Evolutionary conservation across 2,329 filamentous ascomycete species (phyloP), one percentile per base, ranked within the genome.

Genomic region (Botrytis sinoallii): DNA sequence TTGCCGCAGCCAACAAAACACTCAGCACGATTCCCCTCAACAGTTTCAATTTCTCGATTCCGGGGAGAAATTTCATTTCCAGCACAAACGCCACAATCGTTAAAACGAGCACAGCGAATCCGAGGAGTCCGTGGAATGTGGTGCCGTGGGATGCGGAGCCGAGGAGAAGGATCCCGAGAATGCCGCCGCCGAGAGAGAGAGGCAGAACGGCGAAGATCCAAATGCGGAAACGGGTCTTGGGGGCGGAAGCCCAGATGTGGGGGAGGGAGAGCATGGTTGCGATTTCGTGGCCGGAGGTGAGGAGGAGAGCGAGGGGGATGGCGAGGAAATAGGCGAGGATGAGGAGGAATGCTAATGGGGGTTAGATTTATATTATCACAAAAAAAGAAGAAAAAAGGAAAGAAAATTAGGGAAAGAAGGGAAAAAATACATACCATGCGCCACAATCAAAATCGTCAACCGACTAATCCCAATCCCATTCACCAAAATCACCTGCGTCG

Each of bases 271-370:
- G 46, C 40, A 72, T 68, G 38, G 42, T 55, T n/a, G 70, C 70
- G 12, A 72, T 72, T 46, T 72, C 70, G 46, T 72, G 40, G 22
- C 70, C 70, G 38, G 48, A 67, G 40, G 60, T 38, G 32, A 72
- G 61, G 29, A 72, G 70, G 40, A 72, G 70, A 0, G 48, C 48
- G 38, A 72, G 32, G 2, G 70, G 70, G 9, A 72, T 72, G 22
- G 61, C 61, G 29, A 68, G 38, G 25, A 72, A 66, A 32, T 67
- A 72, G 48, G 63, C 48, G 61, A 68, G 16, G 29, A 72, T 59
- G 10, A 72, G 14, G 5, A 72, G 61, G 61, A 72, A 48, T 4
- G 61, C 70, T 72, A 2, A 2, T 5, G 55, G 16, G 32, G 18
- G 57, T 71, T 52, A 65, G 46, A 25, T 48, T 10, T 1, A 25